These are phyloP conservation scores for Lupinus albus DNA, from an alignment of 306 rosid species.

Conservation along the genomic window DNA sequence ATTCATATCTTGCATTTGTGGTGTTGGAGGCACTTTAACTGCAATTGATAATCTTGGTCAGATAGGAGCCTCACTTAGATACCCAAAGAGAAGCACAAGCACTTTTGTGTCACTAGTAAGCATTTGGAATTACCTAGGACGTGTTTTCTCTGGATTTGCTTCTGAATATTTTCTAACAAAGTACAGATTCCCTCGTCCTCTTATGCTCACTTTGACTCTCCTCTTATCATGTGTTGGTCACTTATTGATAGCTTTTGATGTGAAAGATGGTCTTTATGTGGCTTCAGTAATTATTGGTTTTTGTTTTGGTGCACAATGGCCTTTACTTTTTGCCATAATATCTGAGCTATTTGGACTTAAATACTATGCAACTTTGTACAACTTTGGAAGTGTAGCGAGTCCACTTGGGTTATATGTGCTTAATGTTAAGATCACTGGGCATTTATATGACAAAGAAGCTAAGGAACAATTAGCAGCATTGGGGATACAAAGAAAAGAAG, in stretches of 20 bases:
- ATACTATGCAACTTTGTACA: constrained; percentile 77
- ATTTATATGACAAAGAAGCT: constrained; percentile 54
- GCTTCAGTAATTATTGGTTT: constrained; percentile 74
- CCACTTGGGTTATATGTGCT: constrained; percentile 57
- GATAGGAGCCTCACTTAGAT: constrained; percentile 54
- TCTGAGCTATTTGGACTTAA: constrained; percentile 83
- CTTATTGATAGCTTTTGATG: constrained; percentile 58
- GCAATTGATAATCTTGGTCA: constrained; percentile 69
- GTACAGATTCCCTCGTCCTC: constrained; percentile 56
- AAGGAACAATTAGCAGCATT: constrained; percentile 40
- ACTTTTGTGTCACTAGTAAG: constrained; percentile 67
- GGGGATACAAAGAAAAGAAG: constrained; percentile 29
- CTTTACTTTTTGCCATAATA: constrained; percentile 70
- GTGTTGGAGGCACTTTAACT: constrained; percentile 63
- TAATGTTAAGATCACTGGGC: constrained; percentile 52
- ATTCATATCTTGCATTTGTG: constrained; percentile 51
- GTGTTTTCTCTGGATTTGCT: constrained; percentile 55
- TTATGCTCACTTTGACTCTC: constrained; percentile 52
- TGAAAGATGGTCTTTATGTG: constrained; percentile 48
- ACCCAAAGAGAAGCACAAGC: constrained; percentile 55
- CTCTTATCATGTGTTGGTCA: constrained; percentile 54
- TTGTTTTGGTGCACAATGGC: constrained; percentile 85
- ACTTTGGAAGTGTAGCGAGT: constrained; percentile 76
- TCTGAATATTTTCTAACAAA: constrained; percentile 49
- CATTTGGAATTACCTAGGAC: constrained; percentile 65